These are phyloP conservation scores for Sicyos edulis DNA, from an alignment of 306 rosid species.

Conservation along the genomic window DNA sequence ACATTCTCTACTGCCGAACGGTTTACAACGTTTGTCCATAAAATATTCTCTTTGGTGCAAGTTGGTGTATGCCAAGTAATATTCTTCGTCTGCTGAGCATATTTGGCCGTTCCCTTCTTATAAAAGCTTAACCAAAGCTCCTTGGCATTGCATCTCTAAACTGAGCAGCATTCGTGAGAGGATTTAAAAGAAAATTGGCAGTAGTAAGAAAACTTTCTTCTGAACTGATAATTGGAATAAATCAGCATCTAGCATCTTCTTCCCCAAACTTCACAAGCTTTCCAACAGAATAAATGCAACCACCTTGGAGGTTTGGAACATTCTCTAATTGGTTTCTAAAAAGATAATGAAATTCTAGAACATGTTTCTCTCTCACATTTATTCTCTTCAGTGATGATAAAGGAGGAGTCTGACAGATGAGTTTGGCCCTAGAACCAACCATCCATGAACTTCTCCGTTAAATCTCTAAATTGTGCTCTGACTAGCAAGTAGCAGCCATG, in stretches of 20 bases:
- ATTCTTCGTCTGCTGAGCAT: too few species aligned
- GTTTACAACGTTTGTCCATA: background rate
- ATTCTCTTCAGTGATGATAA: background rate
- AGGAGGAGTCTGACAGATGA: background rate
- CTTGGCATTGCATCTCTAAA: background rate
- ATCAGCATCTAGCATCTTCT: background rate
- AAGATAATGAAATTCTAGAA: too few species aligned
- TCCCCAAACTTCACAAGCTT: background rate
- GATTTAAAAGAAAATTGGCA: background rate
- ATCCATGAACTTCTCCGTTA: background rate
- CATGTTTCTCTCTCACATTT: too few species aligned
- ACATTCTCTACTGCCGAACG: background rate
- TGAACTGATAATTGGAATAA: background rate
- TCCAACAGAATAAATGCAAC: background rate
- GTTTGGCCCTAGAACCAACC: background rate
- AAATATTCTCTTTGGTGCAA: background rate
- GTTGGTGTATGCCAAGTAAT: background rate
- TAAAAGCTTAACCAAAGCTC: background rate
- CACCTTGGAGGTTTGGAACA: background rate
- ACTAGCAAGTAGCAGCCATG: background rate
- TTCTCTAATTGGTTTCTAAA: too few species aligned
- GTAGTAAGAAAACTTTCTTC: background rate
- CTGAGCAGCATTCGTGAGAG: background rate
- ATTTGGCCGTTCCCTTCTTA: background rate
- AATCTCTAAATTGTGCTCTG: background rate